phyloP scores from a whole-genome alignment of 2,329 filamentous ascomycete species.

The Talaromyces verruculosus region DNA sequence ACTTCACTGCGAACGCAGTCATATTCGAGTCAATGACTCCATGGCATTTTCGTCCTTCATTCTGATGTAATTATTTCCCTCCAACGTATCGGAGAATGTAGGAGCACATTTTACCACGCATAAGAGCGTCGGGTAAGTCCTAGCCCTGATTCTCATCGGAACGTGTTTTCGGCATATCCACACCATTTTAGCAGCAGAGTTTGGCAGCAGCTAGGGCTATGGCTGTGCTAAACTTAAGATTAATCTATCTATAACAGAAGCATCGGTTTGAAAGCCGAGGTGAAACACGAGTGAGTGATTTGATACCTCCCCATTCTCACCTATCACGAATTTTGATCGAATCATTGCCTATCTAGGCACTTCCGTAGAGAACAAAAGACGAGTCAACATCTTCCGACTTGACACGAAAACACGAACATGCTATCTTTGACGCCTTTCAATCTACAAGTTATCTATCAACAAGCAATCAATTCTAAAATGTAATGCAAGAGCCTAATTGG shows the following conservation, averaged over 20 bases:
- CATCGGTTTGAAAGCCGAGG: not conserved
- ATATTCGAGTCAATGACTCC: not conserved
- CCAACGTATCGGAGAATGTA: slow-evolving; percentile 12
- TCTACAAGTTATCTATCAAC: not conserved
- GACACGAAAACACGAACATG: slow-evolving; percentile 4
- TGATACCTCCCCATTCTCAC: not conserved
- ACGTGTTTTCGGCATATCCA: slow-evolving; percentile 9
- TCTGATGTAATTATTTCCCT: not conserved
- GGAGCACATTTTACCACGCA: slow-evolving; percentile 1
- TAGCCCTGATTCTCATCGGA: not conserved
- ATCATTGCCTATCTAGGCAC: not conserved
- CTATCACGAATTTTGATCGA: not conserved
- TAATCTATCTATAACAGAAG: slow-evolving; percentile 1
- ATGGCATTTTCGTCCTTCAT: not conserved
- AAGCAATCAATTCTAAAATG: not conserved
- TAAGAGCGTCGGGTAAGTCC: slow-evolving; percentile 2
- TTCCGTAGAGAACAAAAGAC: not conserved
- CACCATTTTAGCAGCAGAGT: not conserved
- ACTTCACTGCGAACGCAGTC: not conserved
- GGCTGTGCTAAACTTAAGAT: not conserved
- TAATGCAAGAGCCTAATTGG: slow-evolving; percentile 4
- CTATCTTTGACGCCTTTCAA: not conserved
- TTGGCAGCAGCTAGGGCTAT: not conserved
- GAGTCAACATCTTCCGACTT: not conserved
- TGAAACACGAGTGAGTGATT: not conserved